Conservation (phyloP, 257 asterid species). For the Nicotiana sylvestris region DNA sequence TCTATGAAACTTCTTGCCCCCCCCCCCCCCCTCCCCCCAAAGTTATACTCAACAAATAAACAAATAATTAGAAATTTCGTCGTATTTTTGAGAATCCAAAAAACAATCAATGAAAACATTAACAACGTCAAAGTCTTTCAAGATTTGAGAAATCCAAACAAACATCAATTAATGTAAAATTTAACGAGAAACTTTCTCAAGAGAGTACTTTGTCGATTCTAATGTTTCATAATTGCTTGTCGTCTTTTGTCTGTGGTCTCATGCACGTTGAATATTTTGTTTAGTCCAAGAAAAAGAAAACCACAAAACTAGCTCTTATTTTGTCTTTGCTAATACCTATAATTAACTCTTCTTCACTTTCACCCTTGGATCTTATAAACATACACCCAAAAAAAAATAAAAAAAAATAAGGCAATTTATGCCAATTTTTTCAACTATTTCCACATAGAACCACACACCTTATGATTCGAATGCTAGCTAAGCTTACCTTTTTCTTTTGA, state of each 20-base stretch:
- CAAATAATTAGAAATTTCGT: constrained; percentile 14
- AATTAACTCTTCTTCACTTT: constrained; percentile 12
- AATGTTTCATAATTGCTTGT: constrained; percentile 52
- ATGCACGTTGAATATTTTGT: constrained; percentile 36
- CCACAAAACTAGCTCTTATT: constrained; percentile 19
- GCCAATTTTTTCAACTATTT: not conserved
- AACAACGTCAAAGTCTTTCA: not conserved
- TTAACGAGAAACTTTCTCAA: constrained; percentile 20
- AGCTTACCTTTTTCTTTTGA: not conserved
- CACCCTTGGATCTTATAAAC: constrained; percentile 18
- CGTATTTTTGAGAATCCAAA: constrained; percentile 11
- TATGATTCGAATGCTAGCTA: too few relatives aligned
- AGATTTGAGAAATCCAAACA: constrained; percentile 26
- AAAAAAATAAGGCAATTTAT: not conserved
- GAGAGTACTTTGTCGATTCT: constrained; percentile 46
- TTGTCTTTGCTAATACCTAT: constrained; percentile 39
- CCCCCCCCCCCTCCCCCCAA: too few relatives aligned
- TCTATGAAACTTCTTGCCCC: not conserved
- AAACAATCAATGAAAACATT: not conserved
- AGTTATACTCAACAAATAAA: too few relatives aligned
- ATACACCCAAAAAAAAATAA: not conserved
- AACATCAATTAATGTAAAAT: constrained; percentile 23
- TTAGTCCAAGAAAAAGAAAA: constrained; percentile 24
- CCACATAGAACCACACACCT: too few relatives aligned
- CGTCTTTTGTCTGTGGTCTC: constrained; percentile 31